phyloP scores from a whole-genome alignment of 2,329 filamentous ascomycete genomes.

The Aspergillus awamori region DNA sequence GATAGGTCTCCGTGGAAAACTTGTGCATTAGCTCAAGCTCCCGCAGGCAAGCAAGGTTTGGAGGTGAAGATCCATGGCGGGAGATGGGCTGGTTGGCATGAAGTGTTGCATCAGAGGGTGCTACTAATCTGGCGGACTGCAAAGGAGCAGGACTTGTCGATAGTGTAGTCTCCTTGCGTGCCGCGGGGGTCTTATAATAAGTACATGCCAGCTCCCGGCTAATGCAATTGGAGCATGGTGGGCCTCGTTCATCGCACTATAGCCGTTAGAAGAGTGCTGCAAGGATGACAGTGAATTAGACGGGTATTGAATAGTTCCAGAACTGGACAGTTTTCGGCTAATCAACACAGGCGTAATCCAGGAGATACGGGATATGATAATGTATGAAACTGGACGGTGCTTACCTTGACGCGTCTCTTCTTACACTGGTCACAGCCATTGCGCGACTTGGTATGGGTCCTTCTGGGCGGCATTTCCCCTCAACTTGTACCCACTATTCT shows the following conservation, averaged over 20 bases:
- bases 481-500: not conserved
- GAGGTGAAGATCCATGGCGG: constrained; percentile 2
- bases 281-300: not conserved
- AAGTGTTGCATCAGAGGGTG: not conserved
- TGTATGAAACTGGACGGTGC: constrained; percentile 4
- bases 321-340: too few relatives aligned
- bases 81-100: not conserved
- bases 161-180: constrained; percentile 15
- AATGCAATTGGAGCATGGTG: constrained; percentile 45
- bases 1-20: constrained; percentile 53
- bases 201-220: constrained; percentile 39
- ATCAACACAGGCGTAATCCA: too few relatives aligned
- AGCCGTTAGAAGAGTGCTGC: constrained; percentile 14
- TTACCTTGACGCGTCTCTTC: constrained; percentile 45
- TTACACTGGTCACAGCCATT: constrained; percentile 48
- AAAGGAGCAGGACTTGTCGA: constrained; percentile 16
- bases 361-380: not conserved
- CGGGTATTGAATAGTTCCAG: not conserved
- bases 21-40: constrained; percentile 58
- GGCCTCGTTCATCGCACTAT: constrained; percentile 45
- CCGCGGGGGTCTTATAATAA: constrained; percentile 27
- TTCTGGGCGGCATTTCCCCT: constrained; percentile 40
- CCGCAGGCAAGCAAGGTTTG: constrained; percentile 23
- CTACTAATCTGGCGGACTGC: not conserved
- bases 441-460: constrained; percentile 48